Evolutionary conservation across 148 eudicot species (phyloP), one percentile per base, ranked within the genome.

Genomic region (Nepenthes gracilis): DNA sequence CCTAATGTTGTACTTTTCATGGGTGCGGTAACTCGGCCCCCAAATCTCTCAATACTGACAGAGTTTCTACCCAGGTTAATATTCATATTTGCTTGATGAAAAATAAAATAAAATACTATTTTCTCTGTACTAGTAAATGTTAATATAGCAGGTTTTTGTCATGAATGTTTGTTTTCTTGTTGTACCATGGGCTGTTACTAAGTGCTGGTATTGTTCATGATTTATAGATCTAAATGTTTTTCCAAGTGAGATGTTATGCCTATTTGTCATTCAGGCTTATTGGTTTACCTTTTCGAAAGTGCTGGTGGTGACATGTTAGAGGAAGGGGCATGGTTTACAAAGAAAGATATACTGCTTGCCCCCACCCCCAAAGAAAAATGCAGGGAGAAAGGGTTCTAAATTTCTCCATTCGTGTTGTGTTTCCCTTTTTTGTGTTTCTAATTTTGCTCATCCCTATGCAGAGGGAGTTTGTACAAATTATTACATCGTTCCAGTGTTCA

Each of bases 1-100:
- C 99, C 99, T 50, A 93, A 93, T 80, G 89, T 93, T 33, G 99
- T 93, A 74, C 97, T 93, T 70, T 89, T 93, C 79, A 93, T 88
- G 99, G 99, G 97, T 70, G 99, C 99, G 50, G 99, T 93, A 64
- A 83, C 95, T 47, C 85, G 83, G 5, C 85, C 99, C 55, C 99
- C 99, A 54, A 78, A 93, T 77, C 88, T 93, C 65, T 93, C 99
- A 56, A 93, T 93, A 67, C 73, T 93, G 68, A 93, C 99, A 1
- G 99, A 93, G 77, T 89, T 75, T 70, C 82, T 93, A 52, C 99
- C 99, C 62, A 90, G 96, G 99, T 86, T 55, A 72, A 67, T 65
- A 47, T 43, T 15, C 36, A 23, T 47, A 12, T 23, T 61, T n/a
- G 12, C 12, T 65, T n/a, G 9, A 9, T 33, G 6, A 34, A 32